Percentiles rank a stretch among this genome's conserved stretches.
Evolutionary conservation across 768 basidiomycete species (phyloP).

Genomic region (Xerocomellus dryophilus): DNA sequence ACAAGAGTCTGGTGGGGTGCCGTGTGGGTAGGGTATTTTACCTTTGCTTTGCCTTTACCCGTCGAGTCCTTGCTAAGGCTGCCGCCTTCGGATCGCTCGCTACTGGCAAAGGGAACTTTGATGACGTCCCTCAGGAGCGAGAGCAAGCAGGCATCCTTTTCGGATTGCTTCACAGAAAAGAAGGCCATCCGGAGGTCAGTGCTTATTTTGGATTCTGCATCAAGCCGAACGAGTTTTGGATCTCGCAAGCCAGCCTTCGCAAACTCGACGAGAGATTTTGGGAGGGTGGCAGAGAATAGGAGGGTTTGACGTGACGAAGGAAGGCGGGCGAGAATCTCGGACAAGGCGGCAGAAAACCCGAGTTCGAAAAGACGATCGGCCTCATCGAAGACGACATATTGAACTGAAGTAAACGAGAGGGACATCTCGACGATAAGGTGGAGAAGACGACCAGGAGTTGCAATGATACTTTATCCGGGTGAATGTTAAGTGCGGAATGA

Average conservation of each 20-base stretch:
- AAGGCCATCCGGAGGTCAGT: slow-evolving; percentile 92
- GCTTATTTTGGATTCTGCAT: slow-evolving; percentile 95
- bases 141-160: slow-evolving; percentile 92
- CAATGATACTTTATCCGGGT: slow-evolving; percentile 70
- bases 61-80: slow-evolving; percentile 37
- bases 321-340: slow-evolving; percentile 87
- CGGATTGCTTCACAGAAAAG: slow-evolving; percentile 85
- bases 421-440: slow-evolving; percentile 98
- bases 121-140: slow-evolving; percentile 84
- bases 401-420: slow-evolving; percentile 79
- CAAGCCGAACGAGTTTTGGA: slow-evolving; percentile 93
- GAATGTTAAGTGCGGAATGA: slow-evolving; percentile 11
- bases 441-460: slow-evolving; percentile 95
- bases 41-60: slow-evolving; percentile 50
- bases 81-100: slow-evolving; percentile 19
- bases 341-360: slow-evolving; percentile 91
- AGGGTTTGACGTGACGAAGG: slow-evolving; percentile 86
- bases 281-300: slow-evolving; percentile 94
- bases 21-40: slow-evolving; percentile 45
- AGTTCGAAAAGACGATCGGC: slow-evolving; percentile 98
- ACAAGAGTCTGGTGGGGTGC: slow-evolving; percentile 90
- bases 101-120: slow-evolving; percentile 61
- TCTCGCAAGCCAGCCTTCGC: slow-evolving; percentile 95
- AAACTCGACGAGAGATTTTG: slow-evolving; percentile 94
- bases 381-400: slow-evolving; percentile 95